Evolutionary conservation across 306 rosid species (phyloP), one percentile per base, ranked within the genome.

Genomic region (Trifolium pratense): DNA sequence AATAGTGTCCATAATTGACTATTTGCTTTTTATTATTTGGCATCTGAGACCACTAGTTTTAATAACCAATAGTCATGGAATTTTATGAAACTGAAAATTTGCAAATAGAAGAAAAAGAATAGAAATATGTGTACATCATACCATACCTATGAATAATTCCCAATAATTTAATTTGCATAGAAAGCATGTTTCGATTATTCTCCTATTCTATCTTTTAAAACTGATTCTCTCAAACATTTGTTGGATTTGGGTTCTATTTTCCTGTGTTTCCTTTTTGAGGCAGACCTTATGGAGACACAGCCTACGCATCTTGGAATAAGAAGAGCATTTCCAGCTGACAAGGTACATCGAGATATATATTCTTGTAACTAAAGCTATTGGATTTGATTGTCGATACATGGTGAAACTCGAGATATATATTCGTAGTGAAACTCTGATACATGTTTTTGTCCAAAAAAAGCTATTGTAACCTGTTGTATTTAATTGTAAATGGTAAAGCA

Each of bases 221-320:
- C 43, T 58, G 43, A 71, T 66, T 73, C 62, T 55, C 64, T 36
- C 66, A 21, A 52, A 60, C 46, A 32, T 6, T 16, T 55, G 9
- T 45, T 74, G 82, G 66, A 36, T 37, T 42, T 53, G 25, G 29
- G 31, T 53, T 57, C 9, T 37, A 39, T 59, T 31, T 75, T 43
- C 70, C 62, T 29, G 23, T 81, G 61, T 59, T 23, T 66, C 52
- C 68, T 57, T 75, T 17, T 78, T 23, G 79, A 10, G 67, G 82
- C 89, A 84, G 91, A 70, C 76, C 84, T 21, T 86, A 65, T 45
- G 85, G 83, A 36, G 94, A 88, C 61, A 59, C 79, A 20, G 8
- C 77, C 68, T 72, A 74, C 78, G 16, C 70, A 46, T 71, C 85
- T 76, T 84, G 92, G 95, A 84, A 73, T 79, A 84, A 67, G 88